These are phyloP conservation scores for Tetrapisispora iriomotensis DNA, from an alignment of 805 yeast genomes.

Conservation along the genomic window DNA sequence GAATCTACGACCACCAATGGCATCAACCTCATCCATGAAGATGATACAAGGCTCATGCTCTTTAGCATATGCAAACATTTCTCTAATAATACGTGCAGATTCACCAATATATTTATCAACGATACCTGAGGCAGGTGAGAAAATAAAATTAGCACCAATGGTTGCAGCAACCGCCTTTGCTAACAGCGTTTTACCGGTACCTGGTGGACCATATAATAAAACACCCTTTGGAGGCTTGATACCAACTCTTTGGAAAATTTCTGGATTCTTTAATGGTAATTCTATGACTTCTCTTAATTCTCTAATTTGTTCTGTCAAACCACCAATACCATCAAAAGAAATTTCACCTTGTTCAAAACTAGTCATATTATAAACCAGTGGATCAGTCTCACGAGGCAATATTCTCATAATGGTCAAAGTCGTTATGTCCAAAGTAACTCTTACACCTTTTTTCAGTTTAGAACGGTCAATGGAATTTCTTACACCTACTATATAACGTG, in stretches of 20 bases:
- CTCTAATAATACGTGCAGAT: conserved; percentile 91
- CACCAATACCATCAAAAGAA: conserved; percentile 92
- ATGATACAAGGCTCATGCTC: conserved; percentile 98
- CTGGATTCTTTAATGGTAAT: conserved; percentile 93
- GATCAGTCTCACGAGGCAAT: conserved; percentile 96
- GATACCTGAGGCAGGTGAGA: conserved; percentile 96
- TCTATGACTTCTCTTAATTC: conserved; percentile 97
- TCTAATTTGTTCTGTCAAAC: conserved; percentile 88
- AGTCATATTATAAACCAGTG: conserved; percentile 96
- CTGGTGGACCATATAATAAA: conserved; percentile 94
- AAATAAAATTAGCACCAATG: conserved; percentile 93
- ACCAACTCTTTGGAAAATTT: conserved; percentile 88
- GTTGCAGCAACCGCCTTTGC: conserved; percentile 99
- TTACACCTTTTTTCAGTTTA: conserved; percentile 79
- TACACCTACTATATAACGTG: conserved; percentile 95
- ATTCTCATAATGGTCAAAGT: conserved; percentile 96
- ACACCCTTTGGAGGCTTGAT: conserved; percentile 99
- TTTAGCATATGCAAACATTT: conserved; percentile 95
- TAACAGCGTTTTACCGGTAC: conserved; percentile 91
- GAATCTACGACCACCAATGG: conserved; percentile 96
- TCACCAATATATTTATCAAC: conserved; percentile 98
- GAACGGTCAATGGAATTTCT: conserved; percentile 84
- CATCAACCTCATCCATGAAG: conserved; percentile 97
- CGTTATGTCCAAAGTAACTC: conserved; percentile 96
- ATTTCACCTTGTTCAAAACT: conserved; percentile 96